These are phyloP conservation scores for Pleurotus salmoneostramineus DNA, from an alignment of 768 basidiomycete genomes.

Conservation along the genomic window DNA sequence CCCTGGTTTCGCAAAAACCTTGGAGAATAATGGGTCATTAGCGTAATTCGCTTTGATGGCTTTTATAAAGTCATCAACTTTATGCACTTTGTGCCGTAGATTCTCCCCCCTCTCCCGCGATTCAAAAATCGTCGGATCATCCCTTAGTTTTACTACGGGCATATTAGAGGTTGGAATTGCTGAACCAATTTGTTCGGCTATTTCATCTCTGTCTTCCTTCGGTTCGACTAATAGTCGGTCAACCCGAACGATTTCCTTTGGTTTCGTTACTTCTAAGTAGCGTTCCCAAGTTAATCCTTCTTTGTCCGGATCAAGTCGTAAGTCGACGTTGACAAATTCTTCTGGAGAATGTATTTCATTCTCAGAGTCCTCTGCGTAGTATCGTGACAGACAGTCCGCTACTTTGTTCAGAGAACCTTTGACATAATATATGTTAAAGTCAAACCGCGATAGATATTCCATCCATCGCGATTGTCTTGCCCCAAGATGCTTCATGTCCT, in stretches of 20 bases:
- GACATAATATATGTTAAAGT: conserved; percentile 19
- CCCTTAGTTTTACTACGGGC: no score
- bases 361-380: conserved; percentile 15
- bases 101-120: not conserved
- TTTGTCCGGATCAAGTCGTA: conserved; percentile 13
- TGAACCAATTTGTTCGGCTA: not conserved
- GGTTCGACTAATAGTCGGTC: no score
- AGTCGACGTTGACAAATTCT: conserved; percentile 15
- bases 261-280: no score
- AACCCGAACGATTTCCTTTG: no score
- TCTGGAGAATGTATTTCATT: conserved; percentile 2
- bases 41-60: not conserved
- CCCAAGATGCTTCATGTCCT: conserved; percentile 12
- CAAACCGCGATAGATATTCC: conserved; percentile 22
- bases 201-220: no score
- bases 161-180: not conserved
- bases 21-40: not conserved
- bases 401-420: conserved; percentile 22
- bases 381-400: conserved; percentile 23
- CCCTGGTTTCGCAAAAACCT: not conserved
- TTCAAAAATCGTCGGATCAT: not conserved
- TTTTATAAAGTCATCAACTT: not conserved
- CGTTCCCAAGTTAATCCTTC: not conserved
- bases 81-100: not conserved
- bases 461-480: conserved; percentile 19